Evolutionary conservation across 164 flowering plant species (phyloP), one percentile per base, ranked within the genome.

Genomic region (Magnolia changhungtana): DNA sequence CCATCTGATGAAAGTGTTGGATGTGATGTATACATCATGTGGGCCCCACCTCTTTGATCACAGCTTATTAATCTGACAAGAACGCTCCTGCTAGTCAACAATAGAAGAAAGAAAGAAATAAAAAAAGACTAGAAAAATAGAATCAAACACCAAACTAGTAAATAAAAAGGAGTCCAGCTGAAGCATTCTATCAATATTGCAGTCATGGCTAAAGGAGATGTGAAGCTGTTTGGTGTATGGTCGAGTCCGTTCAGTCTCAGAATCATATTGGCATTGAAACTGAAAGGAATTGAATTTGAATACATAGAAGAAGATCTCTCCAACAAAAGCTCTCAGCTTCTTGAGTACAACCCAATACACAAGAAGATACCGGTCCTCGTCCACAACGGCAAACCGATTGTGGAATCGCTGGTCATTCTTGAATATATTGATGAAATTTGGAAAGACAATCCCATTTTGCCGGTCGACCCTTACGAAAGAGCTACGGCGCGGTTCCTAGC

Each of bases 181-280:
- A n/a, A 20, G 27, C 1, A 59, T 13, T 59, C 18, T n/a, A 4
- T 20, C 23, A 23, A 23, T 23, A n/a, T 9, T n/a, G 29, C 9
- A 65, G 67, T 2, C 21, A 65, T 65, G 67, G 67, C 11, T 20
- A 10, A 23, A 65, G 65, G 51, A 74, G 77, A 75, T 7, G 72
- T 75, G 77, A 75, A 75, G 72, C n/a, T 75, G 45, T 50, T 75
- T 24, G 63, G 72, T n/a, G 7, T 23, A 23, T 75, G 77, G 77
- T n/a, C 72, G 5, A 75, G 72, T 13, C 65, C 55, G 16, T 68
- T 67, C 49, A 21, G 37, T 67, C 20, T 51, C 8, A 75, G 77
- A 29, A 27, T 74, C 37, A 45, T 4, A 52, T 24, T 8, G 51
- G 77, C 77, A 7, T 65, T 75, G 64, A 55, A 75, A 27, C 63